phyloP scores from a whole-genome alignment of 2,329 filamentous ascomycete genomes.

The Paecilomyces sp. region DNA sequence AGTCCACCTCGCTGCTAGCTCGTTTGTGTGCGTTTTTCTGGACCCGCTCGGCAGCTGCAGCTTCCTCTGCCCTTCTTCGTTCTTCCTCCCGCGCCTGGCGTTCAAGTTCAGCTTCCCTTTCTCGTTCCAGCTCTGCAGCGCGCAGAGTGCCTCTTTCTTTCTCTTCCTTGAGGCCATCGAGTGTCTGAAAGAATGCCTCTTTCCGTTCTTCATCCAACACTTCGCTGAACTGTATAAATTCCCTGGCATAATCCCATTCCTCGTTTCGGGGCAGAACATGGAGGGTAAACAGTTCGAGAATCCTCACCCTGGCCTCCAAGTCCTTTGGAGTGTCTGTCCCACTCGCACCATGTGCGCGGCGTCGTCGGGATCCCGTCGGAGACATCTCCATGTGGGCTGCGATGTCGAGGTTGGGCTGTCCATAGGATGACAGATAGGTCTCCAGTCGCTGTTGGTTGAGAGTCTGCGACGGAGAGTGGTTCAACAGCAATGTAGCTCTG shows the following conservation, averaged over 20 bases:
- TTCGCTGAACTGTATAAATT: conserved; percentile 81
- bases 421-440: conserved; percentile 74
- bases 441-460: conserved; percentile 85
- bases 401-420: conserved; percentile 66
- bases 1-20: conserved; percentile 61
- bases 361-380: conserved; percentile 22
- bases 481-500: conserved; percentile 81
- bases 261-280: conserved; percentile 90
- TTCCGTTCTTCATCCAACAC: conserved; percentile 87
- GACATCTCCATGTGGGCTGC: conserved; percentile 51
- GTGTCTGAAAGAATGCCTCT: conserved; percentile 79
- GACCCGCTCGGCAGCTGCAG: conserved; percentile 33
- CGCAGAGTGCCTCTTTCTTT: conserved; percentile 63
- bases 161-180: conserved; percentile 78
- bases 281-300: conserved; percentile 89
- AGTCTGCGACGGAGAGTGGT: conserved; percentile 76
- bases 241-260: conserved; percentile 91
- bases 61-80: conserved; percentile 29
- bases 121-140: conserved; percentile 56
- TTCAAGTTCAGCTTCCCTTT: conserved; percentile 49
- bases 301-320: conserved; percentile 76
- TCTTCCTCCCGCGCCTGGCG: conserved; percentile 40
- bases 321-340: conserved; percentile 79
- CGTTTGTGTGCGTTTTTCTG: conserved; percentile 35
- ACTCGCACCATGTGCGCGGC: conserved; percentile 33